Evolutionary conservation across 331 rosid genomes (phyloP), one percentile per base, ranked within the genome.

Genomic region (Malus hybrid): DNA sequence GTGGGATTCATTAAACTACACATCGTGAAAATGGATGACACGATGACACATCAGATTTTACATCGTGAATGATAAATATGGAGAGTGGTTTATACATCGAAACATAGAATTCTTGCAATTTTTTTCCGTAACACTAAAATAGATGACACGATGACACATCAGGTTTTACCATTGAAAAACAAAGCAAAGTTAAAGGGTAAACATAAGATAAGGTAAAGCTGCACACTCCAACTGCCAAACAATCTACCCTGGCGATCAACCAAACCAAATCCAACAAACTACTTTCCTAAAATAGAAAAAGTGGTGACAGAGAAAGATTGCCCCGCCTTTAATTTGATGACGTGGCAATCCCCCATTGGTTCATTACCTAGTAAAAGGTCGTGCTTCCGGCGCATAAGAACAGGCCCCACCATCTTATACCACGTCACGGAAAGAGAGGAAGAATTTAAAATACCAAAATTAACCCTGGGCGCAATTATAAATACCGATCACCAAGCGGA

Each of bases 341-440:
- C 70, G 63, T 39, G 72, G 59, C 64, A 19, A 14, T 1, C 14
- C 8, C 5, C 64, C 6, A 29, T 63, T 75, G 69, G 3, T 28
- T 28, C 69, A 65, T 16, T 65, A 7, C 24, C 24, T 0, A 18
- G 34, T 16, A 10, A 33, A 7, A 1, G 69, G 46, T 0, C 0
- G n/a, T 32, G 48, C 24, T 33, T 32, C 9, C 39, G 20, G 32
- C 18, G 39, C 67, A 29, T 34, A 28, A 3, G 29, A 28, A 2
- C 29, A 28, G 29, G 29, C 29, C 29, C 29, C 29, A 28, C 29
- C 1, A 28, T 28, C 29, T 28, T 28, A 28, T 2, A 28, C 29
- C 29, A 28, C 29, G 29, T 28, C 29, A 28, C 19, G 6, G 20
- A 29, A 88, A 90, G 90, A 84, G 63, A 16, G 85, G 77, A 2